These are phyloP conservation scores for Marasmius oreades DNA, from an alignment of 1,284 basidiomycete species.

Conservation along the genomic window DNA sequence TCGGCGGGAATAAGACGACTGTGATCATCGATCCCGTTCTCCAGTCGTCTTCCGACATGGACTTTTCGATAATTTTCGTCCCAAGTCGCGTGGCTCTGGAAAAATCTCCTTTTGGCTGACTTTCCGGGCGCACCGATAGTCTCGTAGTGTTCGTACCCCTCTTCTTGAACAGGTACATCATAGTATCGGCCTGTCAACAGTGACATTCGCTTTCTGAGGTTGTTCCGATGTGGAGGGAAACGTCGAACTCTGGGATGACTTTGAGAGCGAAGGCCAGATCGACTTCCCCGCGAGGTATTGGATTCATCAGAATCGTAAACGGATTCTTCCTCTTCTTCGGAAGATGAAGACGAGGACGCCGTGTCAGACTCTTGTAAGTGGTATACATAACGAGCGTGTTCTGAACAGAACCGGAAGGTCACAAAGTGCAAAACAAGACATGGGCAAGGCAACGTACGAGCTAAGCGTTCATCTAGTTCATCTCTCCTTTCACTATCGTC, in stretches of 20 bases:
- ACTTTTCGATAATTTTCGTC: conserved; percentile 6
- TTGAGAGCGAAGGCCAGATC: neutral
- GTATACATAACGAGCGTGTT: conserved; percentile 21
- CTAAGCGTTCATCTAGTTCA: conserved; percentile 63
- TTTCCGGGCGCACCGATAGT: neutral
- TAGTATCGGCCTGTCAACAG: conserved; percentile 1
- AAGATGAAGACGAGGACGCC: conserved; percentile 1
- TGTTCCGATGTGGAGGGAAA: neutral
- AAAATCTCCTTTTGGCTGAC: conserved; percentile 3
- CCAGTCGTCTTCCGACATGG: neutral
- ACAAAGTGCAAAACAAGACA: neutral
- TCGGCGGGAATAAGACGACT: conserved; percentile 6
- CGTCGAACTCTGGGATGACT: neutral
- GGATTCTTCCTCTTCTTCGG: neutral
- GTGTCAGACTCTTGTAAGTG: conserved; percentile 13
- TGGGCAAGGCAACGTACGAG: conserved; percentile 46
- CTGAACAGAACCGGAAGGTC: conserved; percentile 17
- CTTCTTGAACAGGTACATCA: conserved; percentile 6
- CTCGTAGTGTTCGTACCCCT: conserved; percentile 5
- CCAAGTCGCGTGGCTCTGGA: conserved; percentile 5
- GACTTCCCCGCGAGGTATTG: neutral
- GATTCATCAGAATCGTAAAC: conserved; percentile 6
- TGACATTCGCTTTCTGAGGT: conserved; percentile 1
- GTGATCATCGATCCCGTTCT: neutral
- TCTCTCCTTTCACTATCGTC: conserved; percentile 44